Percentiles rank a stretch among this genome's conserved stretches.
Evolutionary conservation across 2,329 filamentous ascomycete species (phyloP).

Genomic region (Botrytis hyacinthi): DNA sequence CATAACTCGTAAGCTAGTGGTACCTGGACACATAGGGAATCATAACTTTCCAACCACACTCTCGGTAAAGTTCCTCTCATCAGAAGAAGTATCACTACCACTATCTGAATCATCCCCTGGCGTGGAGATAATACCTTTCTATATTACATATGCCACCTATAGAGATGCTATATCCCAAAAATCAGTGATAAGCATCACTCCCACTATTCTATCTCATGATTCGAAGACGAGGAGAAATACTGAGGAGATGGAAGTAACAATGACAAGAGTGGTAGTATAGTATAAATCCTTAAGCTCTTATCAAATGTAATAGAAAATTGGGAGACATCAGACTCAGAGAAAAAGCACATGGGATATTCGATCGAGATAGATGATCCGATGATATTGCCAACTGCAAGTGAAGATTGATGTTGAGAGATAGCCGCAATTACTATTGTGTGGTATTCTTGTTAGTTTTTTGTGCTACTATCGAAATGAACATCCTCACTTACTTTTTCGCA

Average conservation of each 20-base stretch:
- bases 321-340: slow-evolving; percentile 49
- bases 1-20: neutral
- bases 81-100: slow-evolving; percentile 35
- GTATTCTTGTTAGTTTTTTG: slow-evolving; percentile 33
- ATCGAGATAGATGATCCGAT: slow-evolving; percentile 56
- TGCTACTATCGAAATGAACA: neutral
- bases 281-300: slow-evolving; percentile 49
- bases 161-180: slow-evolving; percentile 48
- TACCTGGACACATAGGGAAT: neutral
- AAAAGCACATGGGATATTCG: slow-evolving; percentile 56
- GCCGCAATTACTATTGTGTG: slow-evolving; percentile 50
- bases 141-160: slow-evolving; percentile 46
- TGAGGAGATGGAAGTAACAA: slow-evolving; percentile 44
- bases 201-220: slow-evolving; percentile 39
- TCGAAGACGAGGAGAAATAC: slow-evolving; percentile 38
- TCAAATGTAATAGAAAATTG: slow-evolving; percentile 44
- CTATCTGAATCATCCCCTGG: slow-evolving; percentile 46
- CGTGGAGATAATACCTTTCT: slow-evolving; percentile 43
- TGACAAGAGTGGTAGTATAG: slow-evolving; percentile 43
- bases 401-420: slow-evolving; percentile 45
- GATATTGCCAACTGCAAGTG: slow-evolving; percentile 54
- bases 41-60: neutral
- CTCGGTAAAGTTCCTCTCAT: neutral
- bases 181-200: slow-evolving; percentile 41
- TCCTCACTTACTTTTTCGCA: slow-evolving; percentile 50